Evolutionary conservation across 1,284 basidiomycete species (phyloP), one percentile per base, ranked within the genome.

Genomic region (Phaffia rhodozyma): DNA sequence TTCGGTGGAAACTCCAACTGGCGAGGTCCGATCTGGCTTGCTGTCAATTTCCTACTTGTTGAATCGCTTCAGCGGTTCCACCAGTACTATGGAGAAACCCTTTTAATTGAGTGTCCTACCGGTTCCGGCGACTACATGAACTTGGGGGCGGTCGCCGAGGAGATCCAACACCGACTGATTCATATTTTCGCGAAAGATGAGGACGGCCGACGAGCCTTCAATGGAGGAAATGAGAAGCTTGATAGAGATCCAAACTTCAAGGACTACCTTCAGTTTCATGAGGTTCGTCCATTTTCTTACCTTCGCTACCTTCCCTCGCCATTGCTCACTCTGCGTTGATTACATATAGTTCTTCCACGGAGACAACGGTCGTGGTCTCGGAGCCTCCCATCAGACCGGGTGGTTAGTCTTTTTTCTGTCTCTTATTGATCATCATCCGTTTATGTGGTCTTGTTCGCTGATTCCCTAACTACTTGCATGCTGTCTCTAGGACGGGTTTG

Each of bases 1-100:
- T 97, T 97, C 75, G 94, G 96, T 62, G 93, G 93, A 38, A 97
- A 97, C 76, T 92, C 89, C 25, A 97, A 98, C 75, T 96, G 93
- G 93, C 82, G 93, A 73, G 80, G 80, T n/a, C 81, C 81, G n/a
- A 79, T 82, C 69, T 82, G 93, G 94, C 83, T 97, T 58, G 91
- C 93, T 4, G 89, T 91, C 67, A 97, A 94, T 77, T 96, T 96
- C 78, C 74, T 98, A 65, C 51, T 65, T 49, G 73, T 77, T 68
- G 91, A 97, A 77, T 89, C 85, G 72, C 79, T 97, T 63, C 94
- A 97, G 77, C 82, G 94, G 34, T 97, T 97, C 82, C 89, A 97
- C 77, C 92, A 97, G 74, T 96, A 92, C 76, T 94, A 93, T 71
- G 92, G 91, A 9, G 85, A 91, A 65, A 84, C 86, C 32, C 77